These are phyloP conservation scores for Pythium dissimile DNA, from an alignment of 352 stramenopile genomes.

Conservation along the genomic window DNA sequence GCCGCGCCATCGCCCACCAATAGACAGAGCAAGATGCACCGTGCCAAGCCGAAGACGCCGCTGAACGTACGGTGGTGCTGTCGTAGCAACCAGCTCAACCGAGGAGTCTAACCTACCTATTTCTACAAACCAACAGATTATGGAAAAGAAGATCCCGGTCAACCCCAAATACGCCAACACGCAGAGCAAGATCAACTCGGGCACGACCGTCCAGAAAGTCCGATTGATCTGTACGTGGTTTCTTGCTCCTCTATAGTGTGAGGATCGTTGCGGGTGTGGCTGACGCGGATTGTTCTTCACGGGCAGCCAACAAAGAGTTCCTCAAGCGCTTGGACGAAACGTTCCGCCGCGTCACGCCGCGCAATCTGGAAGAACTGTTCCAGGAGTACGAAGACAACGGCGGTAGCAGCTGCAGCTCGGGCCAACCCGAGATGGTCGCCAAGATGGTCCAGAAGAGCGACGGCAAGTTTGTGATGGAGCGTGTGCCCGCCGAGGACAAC, in stretches of 20 bases:
- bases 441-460: conserved; percentile 67
- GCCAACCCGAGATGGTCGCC: conserved; percentile 67
- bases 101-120: neutral
- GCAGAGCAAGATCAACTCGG: conserved; percentile 75
- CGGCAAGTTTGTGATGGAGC: conserved; percentile 69
- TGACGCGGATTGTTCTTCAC: no score
- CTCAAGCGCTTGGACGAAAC: conserved; percentile 79
- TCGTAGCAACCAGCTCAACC: neutral
- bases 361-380: conserved; percentile 75
- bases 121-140: conserved; percentile 31
- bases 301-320: conserved; percentile 73
- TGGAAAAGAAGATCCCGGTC: conserved; percentile 77
- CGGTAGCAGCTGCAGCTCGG: conserved; percentile 18
- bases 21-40: conserved; percentile 35
- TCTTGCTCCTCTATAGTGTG: neutral
- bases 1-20: neutral
- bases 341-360: conserved; percentile 64
- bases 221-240: conserved; percentile 60
- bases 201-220: conserved; percentile 74
- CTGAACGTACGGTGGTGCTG: conserved; percentile 30
- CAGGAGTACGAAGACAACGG: conserved; percentile 66
- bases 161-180: conserved; percentile 78
- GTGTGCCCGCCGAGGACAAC: conserved; percentile 39
- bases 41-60: conserved; percentile 61
- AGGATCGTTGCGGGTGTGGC: no score